A percentile compares a stretch with the other conserved stretches of the same genome.
These are phyloP conservation scores for Cladosporium velox DNA, from an alignment of 2,329 filamentous ascomycete genomes.

Conservation along the genomic window DNA sequence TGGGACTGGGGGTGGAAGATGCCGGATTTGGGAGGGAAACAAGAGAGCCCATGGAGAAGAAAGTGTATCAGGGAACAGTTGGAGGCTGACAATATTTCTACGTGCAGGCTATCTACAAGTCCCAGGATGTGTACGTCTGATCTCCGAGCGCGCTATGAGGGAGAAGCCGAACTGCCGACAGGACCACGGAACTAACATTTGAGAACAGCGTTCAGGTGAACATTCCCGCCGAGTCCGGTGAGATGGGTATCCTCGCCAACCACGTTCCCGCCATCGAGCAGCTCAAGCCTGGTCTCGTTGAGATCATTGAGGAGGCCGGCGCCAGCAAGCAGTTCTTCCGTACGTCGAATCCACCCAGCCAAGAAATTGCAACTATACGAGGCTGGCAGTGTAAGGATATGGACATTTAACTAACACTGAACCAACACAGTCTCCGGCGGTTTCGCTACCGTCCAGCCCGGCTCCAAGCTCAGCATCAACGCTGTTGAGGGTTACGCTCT, in stretches of 20 bases:
- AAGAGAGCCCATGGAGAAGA: not conserved
- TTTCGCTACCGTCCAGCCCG: conserved; percentile 94
- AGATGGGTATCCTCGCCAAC: conserved; percentile 99
- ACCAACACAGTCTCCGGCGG: conserved; percentile 77
- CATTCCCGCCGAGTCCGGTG: conserved; percentile 94
- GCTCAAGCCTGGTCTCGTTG: conserved; percentile 92
- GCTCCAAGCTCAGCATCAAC: conserved; percentile 95
- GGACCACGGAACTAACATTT: conserved; percentile 26
- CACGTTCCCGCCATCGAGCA: conserved; percentile 99
- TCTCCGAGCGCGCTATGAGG: conserved; percentile 17
- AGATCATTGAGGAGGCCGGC: conserved; percentile 91
- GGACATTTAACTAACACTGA: conserved; percentile 13
- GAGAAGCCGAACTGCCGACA: conserved; percentile 23
- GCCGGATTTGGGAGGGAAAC: not conserved
- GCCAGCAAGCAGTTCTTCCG: conserved; percentile 96
- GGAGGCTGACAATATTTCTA: conserved; percentile 28
- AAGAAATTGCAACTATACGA: conserved; percentile 3
- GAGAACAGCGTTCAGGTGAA: conserved; percentile 87
- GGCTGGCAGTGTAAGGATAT: not conserved
- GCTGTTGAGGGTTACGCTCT: conserved; percentile 92
- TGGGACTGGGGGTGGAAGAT: conserved; percentile 1
- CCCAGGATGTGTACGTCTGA: conserved; percentile 66
- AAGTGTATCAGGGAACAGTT: not conserved
- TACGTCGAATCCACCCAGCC: conserved; percentile 55
- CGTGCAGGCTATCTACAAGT: conserved; percentile 67